phyloP scores from a whole-genome alignment of 495 filamentous ascomycete species.

The Tuber melanosporum region DNA sequence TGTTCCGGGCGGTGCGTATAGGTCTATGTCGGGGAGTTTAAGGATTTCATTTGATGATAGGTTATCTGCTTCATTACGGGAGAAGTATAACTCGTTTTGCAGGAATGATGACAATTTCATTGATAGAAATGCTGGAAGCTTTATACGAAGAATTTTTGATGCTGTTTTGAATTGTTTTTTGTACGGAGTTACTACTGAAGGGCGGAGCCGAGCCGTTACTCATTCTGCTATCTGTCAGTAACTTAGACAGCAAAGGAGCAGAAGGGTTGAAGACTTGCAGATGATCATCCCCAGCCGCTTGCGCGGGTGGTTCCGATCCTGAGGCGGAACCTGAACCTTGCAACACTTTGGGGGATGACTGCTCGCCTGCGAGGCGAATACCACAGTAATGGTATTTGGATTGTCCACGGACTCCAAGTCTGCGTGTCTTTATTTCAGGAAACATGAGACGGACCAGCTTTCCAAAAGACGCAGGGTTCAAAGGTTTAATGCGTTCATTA shows the following conservation, averaged over 20 bases:
- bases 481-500: constrained; percentile 79
- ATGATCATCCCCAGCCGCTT: constrained; percentile 44
- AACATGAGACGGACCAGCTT: constrained; percentile 95
- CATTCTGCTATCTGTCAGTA: constrained; percentile 41
- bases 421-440: constrained; percentile 82
- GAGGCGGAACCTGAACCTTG: constrained; percentile 43
- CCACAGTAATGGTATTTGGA: constrained; percentile 90
- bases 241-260: constrained; percentile 38
- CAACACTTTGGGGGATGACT: constrained; percentile 42
- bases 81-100: constrained; percentile 40
- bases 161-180: constrained; percentile 41
- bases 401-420: constrained; percentile 87
- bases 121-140: constrained; percentile 30
- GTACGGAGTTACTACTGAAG: constrained; percentile 37
- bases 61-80: constrained; percentile 37
- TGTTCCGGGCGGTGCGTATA: constrained; percentile 65
- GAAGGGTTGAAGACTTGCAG: constrained; percentile 44
- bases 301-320: constrained; percentile 44
- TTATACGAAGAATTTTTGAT: constrained; percentile 39
- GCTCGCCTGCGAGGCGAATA: constrained; percentile 41
- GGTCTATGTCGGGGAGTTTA: constrained; percentile 67
- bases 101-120: constrained; percentile 42
- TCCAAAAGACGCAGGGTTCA: constrained; percentile 95
- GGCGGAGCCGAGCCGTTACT: constrained; percentile 41
- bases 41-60: constrained; percentile 54